These are phyloP conservation scores for Termitomyces sp. DNA, from an alignment of 768 basidiomycete genomes.

Conservation along the genomic window DNA sequence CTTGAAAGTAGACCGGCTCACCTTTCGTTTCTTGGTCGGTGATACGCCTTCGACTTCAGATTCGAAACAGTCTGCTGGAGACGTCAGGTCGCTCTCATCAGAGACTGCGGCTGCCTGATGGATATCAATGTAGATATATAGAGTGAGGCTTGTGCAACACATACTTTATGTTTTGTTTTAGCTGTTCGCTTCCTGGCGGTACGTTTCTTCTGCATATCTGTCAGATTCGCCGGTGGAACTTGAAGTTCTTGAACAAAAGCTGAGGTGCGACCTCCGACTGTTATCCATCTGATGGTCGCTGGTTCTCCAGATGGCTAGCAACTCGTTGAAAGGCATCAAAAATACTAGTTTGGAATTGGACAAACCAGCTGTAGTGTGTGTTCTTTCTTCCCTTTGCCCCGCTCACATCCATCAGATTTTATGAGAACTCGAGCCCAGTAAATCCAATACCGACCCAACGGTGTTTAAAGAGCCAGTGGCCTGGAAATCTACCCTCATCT, in stretches of 20 bases:
- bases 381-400: slow-evolving; percentile 59
- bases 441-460: slow-evolving; percentile 49
- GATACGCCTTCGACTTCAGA: slow-evolving; percentile 1
- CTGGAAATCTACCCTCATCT: slow-evolving; percentile 63
- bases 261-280: slow-evolving; percentile 75
- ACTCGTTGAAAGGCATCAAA: background rate
- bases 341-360: slow-evolving; percentile 4
- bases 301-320: slow-evolving; percentile 60
- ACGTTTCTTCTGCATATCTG: slow-evolving; percentile 1
- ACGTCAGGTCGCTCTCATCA: slow-evolving; percentile 18
- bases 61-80: slow-evolving; percentile 16
- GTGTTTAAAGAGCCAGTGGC: slow-evolving; percentile 64
- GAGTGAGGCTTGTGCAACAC: background rate
- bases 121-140: no score
- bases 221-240: slow-evolving; percentile 17
- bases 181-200: background rate
- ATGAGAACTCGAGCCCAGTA: slow-evolving; percentile 7
- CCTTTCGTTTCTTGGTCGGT: background rate
- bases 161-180: slow-evolving; percentile 3
- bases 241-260: slow-evolving; percentile 70
- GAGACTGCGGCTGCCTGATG: no score
- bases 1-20: background rate
- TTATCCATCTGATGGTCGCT: slow-evolving; percentile 74
- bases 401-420: background rate
- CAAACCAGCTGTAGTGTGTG: slow-evolving; percentile 46